These are phyloP conservation scores for Stephanodiscus triporus DNA, from an alignment of 108 stramenopile species.

Conservation along the genomic window DNA sequence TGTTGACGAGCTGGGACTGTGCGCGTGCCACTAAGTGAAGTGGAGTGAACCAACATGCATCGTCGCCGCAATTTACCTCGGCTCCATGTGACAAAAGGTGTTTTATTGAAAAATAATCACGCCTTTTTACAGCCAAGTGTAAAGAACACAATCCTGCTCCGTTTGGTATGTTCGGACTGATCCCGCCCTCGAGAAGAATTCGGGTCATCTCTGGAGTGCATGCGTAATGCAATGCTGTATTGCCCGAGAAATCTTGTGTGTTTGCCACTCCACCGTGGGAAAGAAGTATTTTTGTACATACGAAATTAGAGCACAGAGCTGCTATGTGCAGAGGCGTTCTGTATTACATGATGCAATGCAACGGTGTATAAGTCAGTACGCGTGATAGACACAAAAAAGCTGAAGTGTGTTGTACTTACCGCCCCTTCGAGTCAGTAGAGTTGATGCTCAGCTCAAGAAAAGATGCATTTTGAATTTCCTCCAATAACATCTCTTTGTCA, in stretches of 20 bases:
- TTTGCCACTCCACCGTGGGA: conserved; percentile 66
- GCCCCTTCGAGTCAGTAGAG: conserved; percentile 35
- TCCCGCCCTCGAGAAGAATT: conserved; percentile 64
- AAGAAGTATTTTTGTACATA: conserved; percentile 57
- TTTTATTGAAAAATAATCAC: conserved; percentile 68
- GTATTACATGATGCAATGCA: not conserved
- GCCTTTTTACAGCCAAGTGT: conserved; percentile 76
- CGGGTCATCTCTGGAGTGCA: conserved; percentile 44
- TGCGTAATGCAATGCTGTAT: conserved; percentile 82
- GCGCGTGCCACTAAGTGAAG: conserved; percentile 71
- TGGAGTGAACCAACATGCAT: conserved; percentile 78
- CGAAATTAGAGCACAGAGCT: conserved; percentile 47
- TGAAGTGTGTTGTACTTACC: conserved; percentile 11
- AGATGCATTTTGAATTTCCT: conserved; percentile 28
- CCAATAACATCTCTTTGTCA: conserved; percentile 27
- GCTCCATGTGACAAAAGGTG: conserved; percentile 61
- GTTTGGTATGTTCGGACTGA: conserved; percentile 90
- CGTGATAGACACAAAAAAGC: not conserved
- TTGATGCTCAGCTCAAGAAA: conserved; percentile 42
- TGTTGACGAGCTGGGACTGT: conserved; percentile 15
- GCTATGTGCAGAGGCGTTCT: conserved; percentile 82
- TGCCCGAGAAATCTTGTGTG: conserved; percentile 73
- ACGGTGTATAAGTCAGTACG: not conserved
- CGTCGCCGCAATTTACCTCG: conserved; percentile 76
- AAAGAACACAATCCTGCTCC: conserved; percentile 78